Conservation (phyloP, 345 rosid species). For the Jatropha curcas region DNA sequence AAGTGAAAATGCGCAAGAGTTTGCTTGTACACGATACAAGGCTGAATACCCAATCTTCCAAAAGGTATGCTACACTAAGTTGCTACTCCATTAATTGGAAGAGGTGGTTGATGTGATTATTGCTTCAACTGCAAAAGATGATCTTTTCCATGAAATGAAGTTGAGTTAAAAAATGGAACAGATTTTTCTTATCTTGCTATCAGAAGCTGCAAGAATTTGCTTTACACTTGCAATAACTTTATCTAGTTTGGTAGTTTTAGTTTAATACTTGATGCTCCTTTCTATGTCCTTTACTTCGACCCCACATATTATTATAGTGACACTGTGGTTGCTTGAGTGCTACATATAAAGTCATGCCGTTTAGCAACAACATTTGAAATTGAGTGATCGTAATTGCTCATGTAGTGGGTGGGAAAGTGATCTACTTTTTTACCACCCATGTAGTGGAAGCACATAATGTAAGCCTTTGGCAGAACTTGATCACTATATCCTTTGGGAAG, state of each 20-base stretch:
- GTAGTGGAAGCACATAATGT: no score
- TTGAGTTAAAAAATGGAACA: background rate
- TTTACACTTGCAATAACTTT: background rate
- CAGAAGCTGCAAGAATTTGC: background rate
- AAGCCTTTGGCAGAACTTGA: background rate
- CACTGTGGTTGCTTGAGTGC: background rate
- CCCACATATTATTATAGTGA: background rate
- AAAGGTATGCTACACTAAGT: slow-evolving; percentile 46
- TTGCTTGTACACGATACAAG: slow-evolving; percentile 81
- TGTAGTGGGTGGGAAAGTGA: background rate
- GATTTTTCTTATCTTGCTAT: background rate
- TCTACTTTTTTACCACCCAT: background rate
- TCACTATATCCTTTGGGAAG: no score
- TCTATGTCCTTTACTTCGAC: background rate
- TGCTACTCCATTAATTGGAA: background rate
- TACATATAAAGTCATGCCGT: background rate
- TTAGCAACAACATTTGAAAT: background rate
- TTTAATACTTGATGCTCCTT: background rate
- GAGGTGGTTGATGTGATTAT: background rate
- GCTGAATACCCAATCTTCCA: slow-evolving; percentile 89
- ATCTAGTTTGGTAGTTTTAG: background rate
- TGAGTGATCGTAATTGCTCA: background rate
- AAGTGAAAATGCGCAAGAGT: slow-evolving; percentile 64
- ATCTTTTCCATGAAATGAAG: background rate
- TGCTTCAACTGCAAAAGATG: background rate